phyloP scores from a whole-genome alignment of 768 basidiomycete genomes.

The Pulveroboletus ravenelii region DNA sequence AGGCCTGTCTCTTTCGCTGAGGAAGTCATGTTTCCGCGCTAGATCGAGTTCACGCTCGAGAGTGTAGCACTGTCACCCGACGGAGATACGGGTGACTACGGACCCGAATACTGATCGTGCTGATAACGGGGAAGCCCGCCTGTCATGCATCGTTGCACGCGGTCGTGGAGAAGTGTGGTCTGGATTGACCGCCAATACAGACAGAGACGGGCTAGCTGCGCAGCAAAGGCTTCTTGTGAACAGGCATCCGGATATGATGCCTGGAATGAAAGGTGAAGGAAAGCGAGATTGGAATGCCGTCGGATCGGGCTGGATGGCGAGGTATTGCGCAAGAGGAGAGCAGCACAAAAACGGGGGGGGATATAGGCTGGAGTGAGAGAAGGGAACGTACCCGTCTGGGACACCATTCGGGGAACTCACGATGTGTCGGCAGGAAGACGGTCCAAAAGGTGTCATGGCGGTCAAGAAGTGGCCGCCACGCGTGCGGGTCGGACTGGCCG shows the following conservation, averaged over 20 bases:
- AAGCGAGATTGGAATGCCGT: neutral
- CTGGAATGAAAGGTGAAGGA: slow-evolving; percentile 6
- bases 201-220: neutral
- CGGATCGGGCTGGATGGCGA: slow-evolving; percentile 2
- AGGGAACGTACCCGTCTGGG: neutral
- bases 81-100: slow-evolving; percentile 4
- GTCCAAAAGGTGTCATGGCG: neutral
- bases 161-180: neutral
- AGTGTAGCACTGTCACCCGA: neutral
- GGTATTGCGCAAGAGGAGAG: slow-evolving; percentile 10
- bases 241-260: neutral
- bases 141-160: slow-evolving; percentile 3
- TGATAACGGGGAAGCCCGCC: slow-evolving; percentile 7
- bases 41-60: slow-evolving; percentile 1
- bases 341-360: slow-evolving; percentile 12
- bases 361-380: no score
- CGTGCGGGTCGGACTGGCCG: slow-evolving; percentile 1
- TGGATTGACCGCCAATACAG: neutral
- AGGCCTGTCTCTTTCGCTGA: slow-evolving; percentile 10
- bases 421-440: slow-evolving; percentile 3
- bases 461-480: neutral
- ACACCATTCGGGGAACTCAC: slow-evolving; percentile 5
- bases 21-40: neutral
- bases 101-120: slow-evolving; percentile 10
- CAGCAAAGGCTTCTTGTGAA: neutral